Percentiles rank a stretch among this genome's conserved stretches.
Conservation (phyloP, 768 basidiomycete species). For the Brasilioporus rufonigricans region DNA sequence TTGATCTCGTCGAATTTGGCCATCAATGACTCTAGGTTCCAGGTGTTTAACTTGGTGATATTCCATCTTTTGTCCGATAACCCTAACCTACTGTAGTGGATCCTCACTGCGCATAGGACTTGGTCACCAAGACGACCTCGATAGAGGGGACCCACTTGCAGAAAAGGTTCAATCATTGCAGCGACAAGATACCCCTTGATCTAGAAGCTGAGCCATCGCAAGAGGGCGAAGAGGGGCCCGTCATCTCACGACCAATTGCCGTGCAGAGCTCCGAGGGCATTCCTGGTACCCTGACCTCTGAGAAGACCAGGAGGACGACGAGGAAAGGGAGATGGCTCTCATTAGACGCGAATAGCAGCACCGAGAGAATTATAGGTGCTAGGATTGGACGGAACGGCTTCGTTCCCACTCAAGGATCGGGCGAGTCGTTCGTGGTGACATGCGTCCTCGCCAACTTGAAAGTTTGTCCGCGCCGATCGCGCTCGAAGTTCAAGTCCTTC, state of each 20-base stretch:
- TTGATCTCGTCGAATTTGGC: neutral
- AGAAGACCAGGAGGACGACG: slow-evolving; percentile 93
- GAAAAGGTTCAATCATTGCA: slow-evolving; percentile 71
- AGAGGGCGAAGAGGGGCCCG: slow-evolving; percentile 15
- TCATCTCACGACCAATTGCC: slow-evolving; percentile 35
- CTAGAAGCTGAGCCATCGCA: slow-evolving; percentile 24
- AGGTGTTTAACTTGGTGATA: slow-evolving; percentile 86
- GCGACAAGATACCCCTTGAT: slow-evolving; percentile 41
- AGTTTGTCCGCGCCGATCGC: no score
- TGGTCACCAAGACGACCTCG: slow-evolving; percentile 20
- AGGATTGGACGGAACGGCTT: slow-evolving; percentile 89
- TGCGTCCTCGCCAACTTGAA: no score
- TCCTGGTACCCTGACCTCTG: slow-evolving; percentile 49
- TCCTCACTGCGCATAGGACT: slow-evolving; percentile 66
- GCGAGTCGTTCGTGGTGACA: slow-evolving; percentile 38
- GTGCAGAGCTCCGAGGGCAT: slow-evolving; percentile 43
- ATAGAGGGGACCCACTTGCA: slow-evolving; percentile 31
- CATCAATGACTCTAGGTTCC: slow-evolving; percentile 53
- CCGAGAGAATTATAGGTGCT: slow-evolving; percentile 63
- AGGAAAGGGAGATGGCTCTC: slow-evolving; percentile 63
- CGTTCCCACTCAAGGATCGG: slow-evolving; percentile 96
- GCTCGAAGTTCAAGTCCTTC: no score
- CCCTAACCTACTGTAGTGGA: slow-evolving; percentile 82
- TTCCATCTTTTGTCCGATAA: slow-evolving; percentile 78
- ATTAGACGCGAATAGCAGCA: slow-evolving; percentile 46